A percentile compares a stretch with the other conserved stretches of the same genome.
Evolutionary conservation across 2,329 filamentous ascomycete species (phyloP).

Genomic region (Clarireedia sp.): DNA sequence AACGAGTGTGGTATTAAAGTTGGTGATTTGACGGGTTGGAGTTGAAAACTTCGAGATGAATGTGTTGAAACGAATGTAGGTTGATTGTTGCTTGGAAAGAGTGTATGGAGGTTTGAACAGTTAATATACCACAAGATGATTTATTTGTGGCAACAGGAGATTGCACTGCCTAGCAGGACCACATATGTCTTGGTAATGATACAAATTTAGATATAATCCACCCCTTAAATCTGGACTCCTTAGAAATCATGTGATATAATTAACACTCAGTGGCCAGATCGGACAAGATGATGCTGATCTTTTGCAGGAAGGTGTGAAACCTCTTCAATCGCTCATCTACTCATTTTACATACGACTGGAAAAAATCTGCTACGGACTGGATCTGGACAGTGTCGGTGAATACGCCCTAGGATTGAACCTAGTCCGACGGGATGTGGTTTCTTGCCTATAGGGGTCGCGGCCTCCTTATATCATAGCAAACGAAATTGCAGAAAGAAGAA

Average conservation of each 20-base stretch:
- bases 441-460: neutral
- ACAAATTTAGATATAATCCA: conserved; percentile 3
- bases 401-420: neutral
- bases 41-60: neutral
- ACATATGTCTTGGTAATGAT: conserved; percentile 8
- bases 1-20: neutral
- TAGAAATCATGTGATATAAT: conserved; percentile 5
- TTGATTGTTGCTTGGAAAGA: neutral
- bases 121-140: conserved; percentile 8
- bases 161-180: conserved; percentile 9
- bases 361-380: neutral
- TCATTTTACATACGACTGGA: conserved; percentile 5
- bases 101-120: neutral
- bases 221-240: neutral
- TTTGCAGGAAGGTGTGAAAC: neutral
- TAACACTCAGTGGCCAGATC: neutral
- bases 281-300: conserved; percentile 3
- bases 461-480: neutral
- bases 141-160: conserved; percentile 10
- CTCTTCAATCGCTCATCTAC: neutral
- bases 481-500: neutral
- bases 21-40: neutral
- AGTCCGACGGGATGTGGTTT: neutral
- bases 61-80: conserved; percentile 6
- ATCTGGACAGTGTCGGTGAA: neutral